Evolutionary conservation across 495 filamentous ascomycete genomes (phyloP), one percentile per base, ranked within the genome.

Genomic region (Aspergillus baeticus): DNA sequence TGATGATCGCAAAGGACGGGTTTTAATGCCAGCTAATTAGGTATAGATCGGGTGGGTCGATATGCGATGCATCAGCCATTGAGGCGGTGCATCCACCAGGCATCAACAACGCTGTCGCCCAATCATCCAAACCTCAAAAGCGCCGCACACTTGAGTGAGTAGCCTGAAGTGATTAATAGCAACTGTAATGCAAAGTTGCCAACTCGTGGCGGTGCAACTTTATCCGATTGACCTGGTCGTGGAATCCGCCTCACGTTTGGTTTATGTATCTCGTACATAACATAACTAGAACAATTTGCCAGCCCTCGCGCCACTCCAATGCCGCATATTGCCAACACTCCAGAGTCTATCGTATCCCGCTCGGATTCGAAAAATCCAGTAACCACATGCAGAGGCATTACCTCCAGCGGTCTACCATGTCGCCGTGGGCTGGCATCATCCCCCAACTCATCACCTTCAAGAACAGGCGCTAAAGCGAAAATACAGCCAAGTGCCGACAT

Each of bases 311-410:
- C 31, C 14, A 50, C 10, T 13, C 1, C 53, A 56, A 93, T 93
- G 89, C 85, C 90, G 49, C 84, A 87, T 70, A 85, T 89, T 60
- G 79, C 86, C 43, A 85, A 89, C 62, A 96, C 94, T 0, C 93
- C 95, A 51, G 93, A 97, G 72, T 82, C 89, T 15, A 71, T 88
- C 20, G 67, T 98, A 35, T 77, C 79, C 31, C 87, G 91, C 48
- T 81, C 84, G 55, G 92, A 96, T 74, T 92, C 88, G 22, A 88
- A 87, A 62, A 86, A 96, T 62, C 90, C 92, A 23, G 77, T 84
- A 1, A 86, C 85, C 48, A 96, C 94, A 70, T 98, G 95, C 75
- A 81, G 84, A 74, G 94, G 94, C 17, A 82, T 97, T 59, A 96
- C 91, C 7, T 68, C 78, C 7, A 81, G 76, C 58, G 94, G 94